A percentile compares a stretch with the other conserved stretches of the same genome.
Evolutionary conservation across 1,139 yeast species (phyloP).

Genomic region (Magnusiomyces sp.): DNA sequence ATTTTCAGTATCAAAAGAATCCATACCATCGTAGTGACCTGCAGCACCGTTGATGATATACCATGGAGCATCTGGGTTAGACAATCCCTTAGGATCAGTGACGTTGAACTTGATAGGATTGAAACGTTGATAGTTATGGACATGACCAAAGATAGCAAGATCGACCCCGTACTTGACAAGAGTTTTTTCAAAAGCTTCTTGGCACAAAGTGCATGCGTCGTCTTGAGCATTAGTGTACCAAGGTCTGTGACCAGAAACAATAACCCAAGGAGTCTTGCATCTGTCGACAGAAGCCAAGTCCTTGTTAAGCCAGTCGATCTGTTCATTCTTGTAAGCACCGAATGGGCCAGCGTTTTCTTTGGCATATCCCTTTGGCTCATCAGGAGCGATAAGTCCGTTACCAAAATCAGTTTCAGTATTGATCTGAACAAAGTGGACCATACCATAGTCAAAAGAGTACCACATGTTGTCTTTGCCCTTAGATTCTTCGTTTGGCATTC

Average conservation of each 20-base stretch:
- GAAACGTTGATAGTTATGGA: conserved; percentile 26
- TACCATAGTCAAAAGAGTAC: conserved; percentile 30
- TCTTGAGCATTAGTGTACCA: conserved; percentile 23
- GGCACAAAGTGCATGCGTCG: conserved; percentile 17
- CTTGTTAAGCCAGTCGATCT: conserved; percentile 34
- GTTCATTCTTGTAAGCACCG: conserved; percentile 22
- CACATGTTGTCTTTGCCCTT: conserved; percentile 24
- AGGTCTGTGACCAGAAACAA: conserved; percentile 35
- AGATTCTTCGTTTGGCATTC: conserved; percentile 24
- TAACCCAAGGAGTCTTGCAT: conserved; percentile 28
- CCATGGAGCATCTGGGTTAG: conserved; percentile 27
- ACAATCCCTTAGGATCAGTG: conserved; percentile 24
- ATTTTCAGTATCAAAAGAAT: conserved; percentile 16
- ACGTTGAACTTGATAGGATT: conserved; percentile 20
- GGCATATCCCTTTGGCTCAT: conserved; percentile 20
- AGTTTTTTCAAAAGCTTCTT: conserved; percentile 25
- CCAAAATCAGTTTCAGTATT: conserved; percentile 29
- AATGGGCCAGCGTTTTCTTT: conserved; percentile 22
- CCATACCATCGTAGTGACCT: conserved; percentile 28
- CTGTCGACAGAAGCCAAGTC: conserved; percentile 34
- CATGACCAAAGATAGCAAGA: conserved; percentile 26
- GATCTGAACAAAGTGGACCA: conserved; percentile 27
- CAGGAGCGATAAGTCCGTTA: conserved; percentile 23
- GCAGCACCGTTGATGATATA: conserved; percentile 28
- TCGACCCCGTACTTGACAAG: conserved; percentile 25